Conservation (phyloP, 148 eudicot genomes). For the Silene conica region DNA sequence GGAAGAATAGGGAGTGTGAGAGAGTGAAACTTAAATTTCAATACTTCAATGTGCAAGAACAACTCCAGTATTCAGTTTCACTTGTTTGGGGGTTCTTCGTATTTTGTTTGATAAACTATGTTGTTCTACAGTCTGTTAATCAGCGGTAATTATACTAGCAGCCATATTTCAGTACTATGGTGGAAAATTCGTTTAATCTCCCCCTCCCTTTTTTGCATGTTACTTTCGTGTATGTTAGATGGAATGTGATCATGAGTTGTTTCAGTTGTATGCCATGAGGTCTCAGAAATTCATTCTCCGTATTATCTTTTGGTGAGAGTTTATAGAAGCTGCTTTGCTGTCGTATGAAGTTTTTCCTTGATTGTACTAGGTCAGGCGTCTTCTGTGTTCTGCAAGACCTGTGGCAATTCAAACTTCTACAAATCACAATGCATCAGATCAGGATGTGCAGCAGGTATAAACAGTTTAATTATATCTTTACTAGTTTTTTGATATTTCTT, state of each 20-base stretch:
- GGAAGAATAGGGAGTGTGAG: neutral
- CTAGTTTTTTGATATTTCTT: neutral
- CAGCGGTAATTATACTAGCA: neutral
- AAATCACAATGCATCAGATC: constrained; percentile 82
- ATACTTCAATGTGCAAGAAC: neutral
- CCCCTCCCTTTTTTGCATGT: neutral
- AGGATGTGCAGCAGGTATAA: constrained; percentile 90
- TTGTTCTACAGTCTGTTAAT: neutral
- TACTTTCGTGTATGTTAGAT: neutral
- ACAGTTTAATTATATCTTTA: neutral
- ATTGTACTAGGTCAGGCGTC: constrained; percentile 68
- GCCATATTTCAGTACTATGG: neutral
- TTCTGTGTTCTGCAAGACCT: constrained; percentile 86
- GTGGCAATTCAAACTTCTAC: constrained; percentile 77
- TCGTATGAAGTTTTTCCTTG: constrained; percentile 3
- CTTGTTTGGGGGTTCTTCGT: neutral
- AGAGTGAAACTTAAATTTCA: neutral
- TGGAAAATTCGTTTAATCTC: neutral
- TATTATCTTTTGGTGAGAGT: neutral
- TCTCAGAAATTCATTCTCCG: neutral
- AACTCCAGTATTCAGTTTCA: neutral
- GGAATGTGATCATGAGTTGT: neutral
- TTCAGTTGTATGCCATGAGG: neutral
- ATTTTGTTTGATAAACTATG: neutral
- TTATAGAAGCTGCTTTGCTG: constrained; percentile 2